Evolutionary conservation across 2,329 filamentous ascomycete genomes (phyloP).

Genomic region (Beauveria pseudobassiana): DNA sequence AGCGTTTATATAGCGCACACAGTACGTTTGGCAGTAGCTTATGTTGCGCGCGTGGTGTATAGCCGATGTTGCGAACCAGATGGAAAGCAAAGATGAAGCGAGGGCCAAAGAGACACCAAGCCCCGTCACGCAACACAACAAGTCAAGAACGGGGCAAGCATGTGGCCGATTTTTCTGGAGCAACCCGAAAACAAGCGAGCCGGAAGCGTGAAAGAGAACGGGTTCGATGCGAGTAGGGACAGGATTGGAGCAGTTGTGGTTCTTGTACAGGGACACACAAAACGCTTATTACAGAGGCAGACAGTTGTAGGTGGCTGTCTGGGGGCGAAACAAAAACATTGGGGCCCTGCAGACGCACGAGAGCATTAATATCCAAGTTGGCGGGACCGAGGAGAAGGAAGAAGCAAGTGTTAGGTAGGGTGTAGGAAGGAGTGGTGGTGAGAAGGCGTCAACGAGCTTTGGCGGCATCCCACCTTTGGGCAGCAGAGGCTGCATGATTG

Average conservation of each 20-base stretch:
- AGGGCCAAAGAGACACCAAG: conserved; percentile 19
- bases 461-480: neutral
- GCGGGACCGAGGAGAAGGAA: conserved; percentile 20
- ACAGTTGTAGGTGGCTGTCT: neutral
- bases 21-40: neutral
- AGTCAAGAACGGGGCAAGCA: conserved; percentile 20
- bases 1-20: neutral
- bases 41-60: neutral
- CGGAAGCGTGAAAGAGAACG: conserved; percentile 3
- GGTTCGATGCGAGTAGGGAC: conserved; percentile 6
- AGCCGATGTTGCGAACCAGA: neutral
- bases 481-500: conserved; percentile 14
- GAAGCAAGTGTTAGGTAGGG: conserved; percentile 1
- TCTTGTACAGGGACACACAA: neutral
- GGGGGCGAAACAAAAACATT: conserved; percentile 16
- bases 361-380: conserved; percentile 25
- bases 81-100: conserved; percentile 1
- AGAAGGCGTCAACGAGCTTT: neutral
- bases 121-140: conserved; percentile 28
- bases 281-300: neutral
- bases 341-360: conserved; percentile 16
- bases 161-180: conserved; percentile 28
- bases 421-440: neutral
- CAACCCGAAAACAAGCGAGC: conserved; percentile 22
- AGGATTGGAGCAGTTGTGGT: neutral